A percentile compares a stretch with the other conserved stretches of the same genome.
phyloP scores from a whole-genome alignment of 805 yeast species.

The Zygoascus tannicola region DNA sequence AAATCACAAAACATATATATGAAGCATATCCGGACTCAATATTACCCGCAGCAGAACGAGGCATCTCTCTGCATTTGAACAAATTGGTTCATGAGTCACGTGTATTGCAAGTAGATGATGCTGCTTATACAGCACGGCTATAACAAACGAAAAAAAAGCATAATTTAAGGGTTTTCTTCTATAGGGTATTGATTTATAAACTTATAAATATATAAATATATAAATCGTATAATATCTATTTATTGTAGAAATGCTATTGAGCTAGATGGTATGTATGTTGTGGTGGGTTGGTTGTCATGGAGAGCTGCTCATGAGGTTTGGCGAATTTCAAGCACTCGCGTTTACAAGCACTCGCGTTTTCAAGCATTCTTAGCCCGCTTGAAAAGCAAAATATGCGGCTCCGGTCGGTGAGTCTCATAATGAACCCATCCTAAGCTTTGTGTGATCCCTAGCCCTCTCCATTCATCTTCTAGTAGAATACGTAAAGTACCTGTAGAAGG shows the following conservation, averaged over 20 bases:
- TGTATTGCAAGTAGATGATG: constrained; percentile 9
- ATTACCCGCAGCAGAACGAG: constrained; percentile 26
- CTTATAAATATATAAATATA: no score
- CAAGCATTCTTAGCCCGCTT: constrained; percentile 34
- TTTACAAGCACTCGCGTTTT: no score
- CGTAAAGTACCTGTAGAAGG: constrained; percentile 90
- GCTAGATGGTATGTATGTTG: no score
- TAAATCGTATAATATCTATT: no score
- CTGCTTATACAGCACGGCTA: not conserved
- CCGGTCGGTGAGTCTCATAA: constrained; percentile 96
- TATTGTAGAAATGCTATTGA: no score
- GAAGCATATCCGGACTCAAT: constrained; percentile 20
- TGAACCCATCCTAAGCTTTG: constrained; percentile 98
- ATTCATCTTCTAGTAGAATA: constrained; percentile 86
- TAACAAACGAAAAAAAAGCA: not conserved
- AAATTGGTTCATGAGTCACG: constrained; percentile 21
- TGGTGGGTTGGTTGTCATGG: no score
- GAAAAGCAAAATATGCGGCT: constrained; percentile 90
- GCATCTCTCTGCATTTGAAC: constrained; percentile 23
- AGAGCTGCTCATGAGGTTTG: no score
- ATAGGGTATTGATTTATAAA: no score
- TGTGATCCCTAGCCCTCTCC: constrained; percentile 97
- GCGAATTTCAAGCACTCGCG: no score
- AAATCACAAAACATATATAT: constrained; percentile 23
- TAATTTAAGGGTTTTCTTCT: no score